Evolutionary conservation across 352 stramenopile genomes (phyloP).

Genomic region (Phytopythium boreale): DNA sequence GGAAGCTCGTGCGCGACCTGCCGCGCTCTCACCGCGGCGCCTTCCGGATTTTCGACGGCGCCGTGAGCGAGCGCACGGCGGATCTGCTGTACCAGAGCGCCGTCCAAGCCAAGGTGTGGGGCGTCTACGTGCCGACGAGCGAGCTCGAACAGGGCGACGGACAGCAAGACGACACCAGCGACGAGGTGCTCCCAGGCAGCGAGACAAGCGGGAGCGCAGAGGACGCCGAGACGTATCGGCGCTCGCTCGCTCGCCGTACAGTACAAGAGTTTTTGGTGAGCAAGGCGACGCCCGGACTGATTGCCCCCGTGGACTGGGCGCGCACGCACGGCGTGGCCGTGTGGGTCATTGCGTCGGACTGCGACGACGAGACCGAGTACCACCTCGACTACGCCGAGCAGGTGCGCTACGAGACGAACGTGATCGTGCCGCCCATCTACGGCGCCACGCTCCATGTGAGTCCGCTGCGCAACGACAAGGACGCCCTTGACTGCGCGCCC

Average conservation of each 20-base stretch:
- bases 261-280: conserved; percentile 59
- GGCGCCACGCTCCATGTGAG: conserved; percentile 75
- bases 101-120: conserved; percentile 55
- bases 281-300: conserved; percentile 13
- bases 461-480: conserved; percentile 22
- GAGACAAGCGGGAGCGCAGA: conserved; percentile 9
- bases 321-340: conserved; percentile 51
- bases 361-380: conserved; percentile 61
- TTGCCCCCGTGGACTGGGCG: conserved; percentile 32
- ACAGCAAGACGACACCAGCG: not conserved
- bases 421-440: conserved; percentile 67
- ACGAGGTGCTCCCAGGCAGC: conserved; percentile 8
- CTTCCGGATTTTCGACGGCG: conserved; percentile 45
- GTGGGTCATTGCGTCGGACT: conserved; percentile 68
- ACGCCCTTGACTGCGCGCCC: not conserved
- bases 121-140: conserved; percentile 47
- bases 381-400: conserved; percentile 75
- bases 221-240: conserved; percentile 30
- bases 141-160: conserved; percentile 5
- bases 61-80: conserved; percentile 39
- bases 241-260: conserved; percentile 33
- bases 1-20: conserved; percentile 47
- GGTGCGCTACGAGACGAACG: conserved; percentile 72
- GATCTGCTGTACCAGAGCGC: conserved; percentile 58
- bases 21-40: conserved; percentile 24